Evolutionary conservation across 2,329 filamentous ascomycete species (phyloP).

Genomic region (Scedosporium apiospermum): DNA sequence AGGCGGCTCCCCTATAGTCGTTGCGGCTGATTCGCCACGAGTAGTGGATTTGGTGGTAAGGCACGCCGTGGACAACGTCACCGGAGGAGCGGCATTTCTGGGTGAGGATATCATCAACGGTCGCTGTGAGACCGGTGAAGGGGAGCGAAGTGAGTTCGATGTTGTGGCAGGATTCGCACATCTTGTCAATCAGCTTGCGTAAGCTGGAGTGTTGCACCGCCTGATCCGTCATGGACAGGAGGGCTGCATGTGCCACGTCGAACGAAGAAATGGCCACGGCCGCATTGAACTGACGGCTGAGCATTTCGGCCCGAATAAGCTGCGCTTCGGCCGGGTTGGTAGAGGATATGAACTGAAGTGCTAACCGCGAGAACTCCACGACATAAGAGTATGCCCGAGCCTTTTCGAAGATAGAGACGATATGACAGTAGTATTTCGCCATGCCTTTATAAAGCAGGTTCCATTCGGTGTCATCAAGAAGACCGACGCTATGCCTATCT

Average conservation of each 20-base stretch:
- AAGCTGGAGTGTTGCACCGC: constrained; percentile 65
- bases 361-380: constrained; percentile 70
- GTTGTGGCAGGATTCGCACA: constrained; percentile 58
- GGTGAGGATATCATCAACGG: constrained; percentile 70
- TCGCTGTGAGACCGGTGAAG: constrained; percentile 65
- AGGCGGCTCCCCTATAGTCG: constrained; percentile 74
- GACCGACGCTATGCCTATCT: constrained; percentile 48
- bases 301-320: constrained; percentile 57
- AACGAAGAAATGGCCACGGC: constrained; percentile 72
- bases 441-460: constrained; percentile 61
- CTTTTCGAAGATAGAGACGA: constrained; percentile 73
- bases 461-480: constrained; percentile 71
- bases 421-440: constrained; percentile 77
- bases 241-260: constrained; percentile 69
- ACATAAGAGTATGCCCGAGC: constrained; percentile 70
- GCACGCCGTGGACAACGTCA: constrained; percentile 54
- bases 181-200: constrained; percentile 56
- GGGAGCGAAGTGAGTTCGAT: constrained; percentile 65
- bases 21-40: constrained; percentile 76
- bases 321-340: constrained; percentile 18
- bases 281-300: constrained; percentile 75
- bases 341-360: constrained; percentile 49
- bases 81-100: constrained; percentile 60
- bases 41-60: constrained; percentile 85
- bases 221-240: constrained; percentile 62